A percentile compares a stretch with the other conserved stretches of the same genome.
Evolutionary conservation across 768 basidiomycete genomes (phyloP).

Genomic region (Rhizopogon sp.): DNA sequence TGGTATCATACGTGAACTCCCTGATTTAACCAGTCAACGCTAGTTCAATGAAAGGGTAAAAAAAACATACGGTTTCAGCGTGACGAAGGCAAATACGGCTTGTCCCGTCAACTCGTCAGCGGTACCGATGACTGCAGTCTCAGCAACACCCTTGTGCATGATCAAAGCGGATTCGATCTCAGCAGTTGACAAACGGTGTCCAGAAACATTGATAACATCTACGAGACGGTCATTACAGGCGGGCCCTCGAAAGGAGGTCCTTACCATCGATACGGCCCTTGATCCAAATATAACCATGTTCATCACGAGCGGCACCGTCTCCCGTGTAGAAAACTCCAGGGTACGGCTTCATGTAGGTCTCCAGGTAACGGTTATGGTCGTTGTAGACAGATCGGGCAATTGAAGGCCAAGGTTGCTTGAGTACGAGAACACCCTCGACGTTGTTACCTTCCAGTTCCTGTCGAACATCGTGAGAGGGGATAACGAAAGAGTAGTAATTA

Average conservation of each 20-base stretch:
- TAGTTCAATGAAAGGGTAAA: background rate
- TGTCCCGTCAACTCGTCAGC: constrained; percentile 88
- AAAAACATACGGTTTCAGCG: constrained; percentile 81
- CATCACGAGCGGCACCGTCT: constrained; percentile 91
- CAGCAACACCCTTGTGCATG: constrained; percentile 90
- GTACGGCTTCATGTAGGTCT: constrained; percentile 82
- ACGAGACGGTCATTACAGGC: constrained; percentile 1
- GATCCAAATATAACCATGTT: constrained; percentile 98
- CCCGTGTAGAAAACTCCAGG: constrained; percentile 96
- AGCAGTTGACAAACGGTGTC: constrained; percentile 93
- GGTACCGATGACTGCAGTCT: constrained; percentile 90
- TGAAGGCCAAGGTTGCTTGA: constrained; percentile 90
- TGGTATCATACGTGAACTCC: constrained; percentile 74
- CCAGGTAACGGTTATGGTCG: constrained; percentile 85
- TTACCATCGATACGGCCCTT: constrained; percentile 92
- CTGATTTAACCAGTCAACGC: constrained; percentile 26
- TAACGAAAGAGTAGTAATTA: background rate
- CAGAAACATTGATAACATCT: constrained; percentile 98
- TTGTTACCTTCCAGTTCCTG: constrained; percentile 70
- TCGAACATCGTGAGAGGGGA: background rate
- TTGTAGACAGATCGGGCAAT: constrained; percentile 89
- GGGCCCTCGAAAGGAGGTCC: constrained; percentile 17
- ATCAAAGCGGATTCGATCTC: constrained; percentile 98
- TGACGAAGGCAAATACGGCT: constrained; percentile 92
- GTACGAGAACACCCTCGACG: constrained; percentile 86